Evolutionary conservation across 2,329 filamentous ascomycete genomes (phyloP).

Genomic region (Colletotrichum eleusines): DNA sequence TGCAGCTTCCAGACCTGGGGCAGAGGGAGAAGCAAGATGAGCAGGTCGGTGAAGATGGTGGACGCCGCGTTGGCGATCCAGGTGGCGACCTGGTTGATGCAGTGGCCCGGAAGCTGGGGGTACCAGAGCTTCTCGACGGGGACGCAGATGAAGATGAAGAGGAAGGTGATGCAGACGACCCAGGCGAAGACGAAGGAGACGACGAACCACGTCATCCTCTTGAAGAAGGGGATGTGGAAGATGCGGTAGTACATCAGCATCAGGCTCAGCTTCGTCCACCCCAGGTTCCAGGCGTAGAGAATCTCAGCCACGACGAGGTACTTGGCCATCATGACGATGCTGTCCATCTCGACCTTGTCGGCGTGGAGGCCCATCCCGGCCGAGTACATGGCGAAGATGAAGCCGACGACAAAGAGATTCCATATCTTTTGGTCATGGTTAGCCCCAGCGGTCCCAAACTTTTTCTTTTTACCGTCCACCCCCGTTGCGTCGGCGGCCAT

Average conservation of each 20-base stretch:
- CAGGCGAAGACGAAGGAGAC: slow-evolving; percentile 59
- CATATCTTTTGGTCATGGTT: slow-evolving; percentile 50
- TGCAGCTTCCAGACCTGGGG: slow-evolving; percentile 61
- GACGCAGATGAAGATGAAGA: slow-evolving; percentile 65
- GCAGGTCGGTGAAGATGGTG: slow-evolving; percentile 60
- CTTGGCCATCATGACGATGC: slow-evolving; percentile 60
- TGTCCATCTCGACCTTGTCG: slow-evolving; percentile 49
- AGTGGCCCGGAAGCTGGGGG: slow-evolving; percentile 56
- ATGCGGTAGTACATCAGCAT: slow-evolving; percentile 66
- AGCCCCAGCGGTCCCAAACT: neutral
- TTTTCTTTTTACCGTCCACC: neutral
- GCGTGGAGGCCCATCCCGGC: slow-evolving; percentile 62
- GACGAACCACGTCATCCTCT: slow-evolving; percentile 55
- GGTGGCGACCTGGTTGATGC: slow-evolving; percentile 62
- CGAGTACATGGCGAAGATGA: slow-evolving; percentile 61
- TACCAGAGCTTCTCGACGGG: slow-evolving; percentile 64
- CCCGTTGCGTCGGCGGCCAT: no score
- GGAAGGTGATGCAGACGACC: slow-evolving; percentile 60
- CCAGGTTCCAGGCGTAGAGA: slow-evolving; percentile 61
- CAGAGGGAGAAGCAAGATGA: slow-evolving; percentile 59
- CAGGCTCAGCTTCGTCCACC: slow-evolving; percentile 63
- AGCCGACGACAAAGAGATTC: slow-evolving; percentile 58
- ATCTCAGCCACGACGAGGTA: slow-evolving; percentile 61
- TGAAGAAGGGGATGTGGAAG: slow-evolving; percentile 59
- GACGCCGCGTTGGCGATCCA: slow-evolving; percentile 64